Conservation (phyloP, 768 basidiomycete species). For the Psilocybe cyanescens region DNA sequence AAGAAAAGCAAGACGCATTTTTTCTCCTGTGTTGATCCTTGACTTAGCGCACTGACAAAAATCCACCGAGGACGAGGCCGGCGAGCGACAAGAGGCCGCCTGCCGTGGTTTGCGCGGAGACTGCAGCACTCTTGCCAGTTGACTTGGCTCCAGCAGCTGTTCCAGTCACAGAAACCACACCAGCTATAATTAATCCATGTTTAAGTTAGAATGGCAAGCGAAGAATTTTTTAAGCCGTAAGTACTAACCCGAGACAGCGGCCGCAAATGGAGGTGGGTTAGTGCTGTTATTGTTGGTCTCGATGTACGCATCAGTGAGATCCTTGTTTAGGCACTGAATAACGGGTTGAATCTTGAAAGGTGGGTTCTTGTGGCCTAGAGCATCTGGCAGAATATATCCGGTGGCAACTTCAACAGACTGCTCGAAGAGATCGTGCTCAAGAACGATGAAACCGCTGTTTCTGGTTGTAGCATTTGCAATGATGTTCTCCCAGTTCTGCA, state of each 20-base stretch:
- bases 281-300: conserved; percentile 79
- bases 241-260: conserved; percentile 22
- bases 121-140: conserved; percentile 5
- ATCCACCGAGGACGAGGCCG: conserved; percentile 6
- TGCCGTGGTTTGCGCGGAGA: neutral
- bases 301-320: conserved; percentile 72
- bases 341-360: conserved; percentile 77
- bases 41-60: neutral
- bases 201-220: neutral
- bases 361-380: conserved; percentile 62
- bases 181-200: neutral
- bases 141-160: conserved; percentile 5
- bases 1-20: neutral
- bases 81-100: conserved; percentile 8
- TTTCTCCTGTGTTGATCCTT: neutral
- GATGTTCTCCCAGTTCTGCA: conserved; percentile 77
- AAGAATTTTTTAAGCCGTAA: neutral
- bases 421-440: conserved; percentile 87
- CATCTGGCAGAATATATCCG: conserved; percentile 85
- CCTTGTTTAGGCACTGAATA: conserved; percentile 63
- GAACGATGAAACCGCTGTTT: conserved; percentile 83
- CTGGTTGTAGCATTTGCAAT: conserved; percentile 60
- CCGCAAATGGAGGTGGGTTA: conserved; percentile 49
- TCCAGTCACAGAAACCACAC: conserved; percentile 19
- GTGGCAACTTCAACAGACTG: conserved; percentile 85